A percentile compares a stretch with the other conserved stretches of the same genome.
Conservation (phyloP, 164 flowering plant genomes). For the Liquidambar formosana region DNA sequence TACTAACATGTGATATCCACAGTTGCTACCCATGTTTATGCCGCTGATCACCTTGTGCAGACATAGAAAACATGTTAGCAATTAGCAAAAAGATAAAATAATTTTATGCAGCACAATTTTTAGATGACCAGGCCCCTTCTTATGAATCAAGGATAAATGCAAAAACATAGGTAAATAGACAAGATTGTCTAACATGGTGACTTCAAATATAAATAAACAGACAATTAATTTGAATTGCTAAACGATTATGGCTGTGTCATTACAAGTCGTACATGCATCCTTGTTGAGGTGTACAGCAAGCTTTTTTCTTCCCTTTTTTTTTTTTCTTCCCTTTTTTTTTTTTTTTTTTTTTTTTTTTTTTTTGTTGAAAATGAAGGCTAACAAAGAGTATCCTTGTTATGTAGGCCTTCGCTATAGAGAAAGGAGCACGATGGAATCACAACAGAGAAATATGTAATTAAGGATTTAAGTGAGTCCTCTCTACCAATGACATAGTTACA, state of each 20-base stretch:
- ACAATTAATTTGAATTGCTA: no score
- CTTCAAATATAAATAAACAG: no score
- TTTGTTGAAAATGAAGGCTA: neutral
- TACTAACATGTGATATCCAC: slow-evolving; percentile 86
- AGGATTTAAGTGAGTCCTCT: neutral
- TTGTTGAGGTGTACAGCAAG: neutral
- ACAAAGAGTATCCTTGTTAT: neutral
- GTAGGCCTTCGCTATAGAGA: neutral
- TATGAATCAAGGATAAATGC: neutral
- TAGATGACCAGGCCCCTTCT: neutral
- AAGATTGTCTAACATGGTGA: neutral
- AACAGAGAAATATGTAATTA: neutral
- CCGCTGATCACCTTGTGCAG: slow-evolving; percentile 79
- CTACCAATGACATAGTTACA: neutral
- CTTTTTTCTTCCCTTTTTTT: no score
- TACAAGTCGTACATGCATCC: neutral
- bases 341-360: neutral
- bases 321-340: neutral
- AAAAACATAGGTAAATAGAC: neutral
- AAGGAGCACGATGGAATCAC: neutral
- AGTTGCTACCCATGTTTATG: slow-evolving; percentile 91
- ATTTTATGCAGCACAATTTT: neutral
- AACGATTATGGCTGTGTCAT: no score
- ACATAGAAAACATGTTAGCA: slow-evolving; percentile 11
- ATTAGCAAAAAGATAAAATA: neutral